Base-by-base conservation (phyloP, 176 grass and related monocot genomes). In the Carex pumila region DNA sequence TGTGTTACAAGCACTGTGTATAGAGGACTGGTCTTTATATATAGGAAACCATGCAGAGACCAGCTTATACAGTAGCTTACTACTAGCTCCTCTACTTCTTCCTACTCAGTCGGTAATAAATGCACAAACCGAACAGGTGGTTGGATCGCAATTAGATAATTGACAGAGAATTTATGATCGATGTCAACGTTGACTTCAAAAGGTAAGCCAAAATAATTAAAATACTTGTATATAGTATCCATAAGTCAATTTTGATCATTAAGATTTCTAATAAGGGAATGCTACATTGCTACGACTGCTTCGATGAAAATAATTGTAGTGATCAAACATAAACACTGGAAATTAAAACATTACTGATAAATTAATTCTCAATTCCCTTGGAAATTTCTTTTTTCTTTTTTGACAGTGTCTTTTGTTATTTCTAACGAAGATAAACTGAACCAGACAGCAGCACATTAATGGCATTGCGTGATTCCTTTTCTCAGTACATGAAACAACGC, bases 21-120 rank as follows among this genome's bases (percentile, higher is more conserved):
- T 45, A 43, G 18, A 81, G 21, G 0, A 31, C 9, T 81, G 54
- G 21, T 36, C 25, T 81, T 1, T 37, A 41, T 71, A 71, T 32
- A 41, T 71, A 32, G 37, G 8, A 15, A 71, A 71, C 12, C 45
- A 49, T 49, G 45, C 45, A 49, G 45, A 19, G 34, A 0, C 12
- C 57, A 55, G 56, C 30, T 31, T 77, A 74, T 77, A 77, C 25
- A 47, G 43, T 45, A 14, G 59, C 3, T 52, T 56, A 31, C 10
- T 54, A 29, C 22, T 32, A 55, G 21, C 50, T 54, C 17, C 49
- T 54, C 5, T 32, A 55, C 73, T 77, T 2, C 52, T 78, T 78
- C 73, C 73, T 78, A 57, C 73, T 56, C 25, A 3, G 58, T 64
- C 36, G 79, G 32, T 81, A 6, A 39, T 81, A 81, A 81, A 81